Evolutionary conservation across 345 rosid genomes (phyloP).

Genomic region (Carallia brachiata): DNA sequence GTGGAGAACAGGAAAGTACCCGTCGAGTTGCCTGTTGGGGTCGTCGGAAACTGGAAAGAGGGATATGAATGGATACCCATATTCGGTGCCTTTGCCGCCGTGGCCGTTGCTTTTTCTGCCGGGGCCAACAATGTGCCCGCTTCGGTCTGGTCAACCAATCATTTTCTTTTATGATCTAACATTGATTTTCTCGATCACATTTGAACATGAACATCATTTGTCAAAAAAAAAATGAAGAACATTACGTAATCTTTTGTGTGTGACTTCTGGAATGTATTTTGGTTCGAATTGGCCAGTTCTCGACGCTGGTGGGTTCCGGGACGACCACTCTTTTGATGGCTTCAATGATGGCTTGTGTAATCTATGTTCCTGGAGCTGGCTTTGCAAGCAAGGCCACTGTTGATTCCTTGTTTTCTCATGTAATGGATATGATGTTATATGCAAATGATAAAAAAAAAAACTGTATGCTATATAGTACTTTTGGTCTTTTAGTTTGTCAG

Average conservation of each 20-base stretch:
- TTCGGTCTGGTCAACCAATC: constrained; percentile 19
- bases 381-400: constrained; percentile 27
- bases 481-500: neutral
- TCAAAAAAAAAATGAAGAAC: no score
- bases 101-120: constrained; percentile 28
- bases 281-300: constrained; percentile 26
- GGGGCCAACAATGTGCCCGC: constrained; percentile 36
- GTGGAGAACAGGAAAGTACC: constrained; percentile 8
- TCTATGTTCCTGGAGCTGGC: constrained; percentile 35
- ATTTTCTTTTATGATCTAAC: neutral
- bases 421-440: constrained; percentile 3
- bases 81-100: constrained; percentile 31
- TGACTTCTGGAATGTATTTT: neutral
- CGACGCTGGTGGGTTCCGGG: constrained; percentile 32
- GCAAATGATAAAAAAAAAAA: neutral
- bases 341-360: constrained; percentile 27
- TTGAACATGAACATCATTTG: no score
- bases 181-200: no score
- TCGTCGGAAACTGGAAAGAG: constrained; percentile 29
- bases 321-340: constrained; percentile 31
- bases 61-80: constrained; percentile 34
- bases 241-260: neutral
- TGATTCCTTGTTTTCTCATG: constrained; percentile 27
- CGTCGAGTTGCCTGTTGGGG: constrained; percentile 19
- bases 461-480: neutral